Conservation (phyloP, 2,329 filamentous ascomycete genomes). For the Boeremia exigua region DNA sequence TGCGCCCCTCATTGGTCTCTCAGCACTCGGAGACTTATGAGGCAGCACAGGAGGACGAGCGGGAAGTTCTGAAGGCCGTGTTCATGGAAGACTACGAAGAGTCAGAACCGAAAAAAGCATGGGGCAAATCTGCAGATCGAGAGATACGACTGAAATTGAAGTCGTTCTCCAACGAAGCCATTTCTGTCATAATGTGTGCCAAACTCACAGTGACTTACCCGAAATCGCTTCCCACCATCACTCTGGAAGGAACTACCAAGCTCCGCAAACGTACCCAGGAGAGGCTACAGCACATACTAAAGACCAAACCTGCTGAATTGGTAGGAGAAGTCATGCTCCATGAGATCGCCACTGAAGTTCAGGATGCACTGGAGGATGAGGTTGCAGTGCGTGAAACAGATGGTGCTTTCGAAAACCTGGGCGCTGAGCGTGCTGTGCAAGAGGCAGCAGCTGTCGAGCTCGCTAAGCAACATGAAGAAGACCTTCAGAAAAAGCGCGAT, state of each 20-base stretch:
- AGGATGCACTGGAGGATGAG: constrained; percentile 83
- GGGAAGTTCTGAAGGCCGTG: constrained; percentile 83
- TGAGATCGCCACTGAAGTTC: constrained; percentile 64
- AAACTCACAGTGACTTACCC: constrained; percentile 90
- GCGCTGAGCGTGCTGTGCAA: constrained; percentile 85
- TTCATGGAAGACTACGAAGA: constrained; percentile 88
- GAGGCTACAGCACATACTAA: constrained; percentile 73
- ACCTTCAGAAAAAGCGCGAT: constrained; percentile 49
- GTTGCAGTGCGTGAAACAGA: constrained; percentile 77
- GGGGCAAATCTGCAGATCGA: constrained; percentile 85
- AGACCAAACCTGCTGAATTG: constrained; percentile 70
- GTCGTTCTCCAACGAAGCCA: constrained; percentile 73
- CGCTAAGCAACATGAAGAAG: constrained; percentile 55
- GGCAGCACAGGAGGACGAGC: constrained; percentile 85
- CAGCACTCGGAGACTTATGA: constrained; percentile 68
- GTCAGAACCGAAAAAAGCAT: constrained; percentile 74
- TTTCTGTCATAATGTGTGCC: constrained; percentile 74
- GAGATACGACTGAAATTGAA: constrained; percentile 82
- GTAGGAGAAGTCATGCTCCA: constrained; percentile 70
- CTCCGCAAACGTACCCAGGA: constrained; percentile 74
- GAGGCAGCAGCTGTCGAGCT: constrained; percentile 72
- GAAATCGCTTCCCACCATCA: constrained; percentile 77
- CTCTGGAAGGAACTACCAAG: constrained; percentile 67
- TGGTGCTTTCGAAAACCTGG: constrained; percentile 79
- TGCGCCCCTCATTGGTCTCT: constrained; percentile 39